Percentiles rank a stretch among this genome's conserved stretches.
Conservation (phyloP, 1,284 basidiomycete species). For the Volvariella volvacea region DNA sequence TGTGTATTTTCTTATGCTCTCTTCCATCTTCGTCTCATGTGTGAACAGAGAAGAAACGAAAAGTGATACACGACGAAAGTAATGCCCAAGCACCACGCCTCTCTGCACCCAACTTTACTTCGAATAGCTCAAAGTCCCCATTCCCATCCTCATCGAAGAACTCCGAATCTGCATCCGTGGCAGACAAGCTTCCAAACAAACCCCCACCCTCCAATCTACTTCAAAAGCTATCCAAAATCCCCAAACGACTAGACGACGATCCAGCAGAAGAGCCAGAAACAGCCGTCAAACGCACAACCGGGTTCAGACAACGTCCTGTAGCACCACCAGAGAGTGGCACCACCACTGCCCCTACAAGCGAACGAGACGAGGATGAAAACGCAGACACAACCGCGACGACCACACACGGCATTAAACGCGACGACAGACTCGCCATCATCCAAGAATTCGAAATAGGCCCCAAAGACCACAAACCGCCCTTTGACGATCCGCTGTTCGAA, state of each 20-base stretch:
- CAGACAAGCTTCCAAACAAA: neutral
- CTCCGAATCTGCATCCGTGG: no score
- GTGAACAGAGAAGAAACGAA: conserved; percentile 43
- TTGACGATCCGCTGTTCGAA: conserved; percentile 69
- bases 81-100: conserved; percentile 24
- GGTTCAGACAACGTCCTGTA: conserved; percentile 34
- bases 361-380: no score
- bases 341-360: no score
- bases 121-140: neutral
- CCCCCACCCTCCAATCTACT: conserved; percentile 39
- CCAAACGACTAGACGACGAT: conserved; percentile 15
- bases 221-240: conserved; percentile 36
- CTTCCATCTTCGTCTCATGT: conserved; percentile 9
- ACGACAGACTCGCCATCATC: conserved; percentile 65
- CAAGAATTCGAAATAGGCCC: conserved; percentile 76
- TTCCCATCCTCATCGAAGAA: no score
- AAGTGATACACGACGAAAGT: conserved; percentile 16
- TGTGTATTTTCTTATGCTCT: conserved; percentile 17
- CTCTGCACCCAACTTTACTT: conserved; percentile 8
- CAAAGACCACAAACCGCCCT: conserved; percentile 54
- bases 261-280: conserved; percentile 9
- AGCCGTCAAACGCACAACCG: conserved; percentile 28
- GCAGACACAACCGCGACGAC: no score
- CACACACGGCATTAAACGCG: conserved; percentile 31
- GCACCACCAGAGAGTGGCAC: no score